Conservation (phyloP, 805 yeast species). For the Yamadazyma endophytica region DNA sequence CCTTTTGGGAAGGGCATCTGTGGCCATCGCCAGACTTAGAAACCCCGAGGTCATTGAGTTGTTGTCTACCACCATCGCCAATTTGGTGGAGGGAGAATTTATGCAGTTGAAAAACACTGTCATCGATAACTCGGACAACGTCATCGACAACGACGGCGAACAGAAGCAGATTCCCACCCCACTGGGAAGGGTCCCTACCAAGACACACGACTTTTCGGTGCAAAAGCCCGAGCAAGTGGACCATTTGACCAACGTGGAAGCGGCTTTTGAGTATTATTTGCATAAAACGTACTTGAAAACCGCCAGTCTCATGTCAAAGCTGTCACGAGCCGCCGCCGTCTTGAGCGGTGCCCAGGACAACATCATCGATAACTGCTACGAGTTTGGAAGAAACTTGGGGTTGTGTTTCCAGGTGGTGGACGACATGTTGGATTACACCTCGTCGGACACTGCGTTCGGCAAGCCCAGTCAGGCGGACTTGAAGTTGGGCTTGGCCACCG, state of each 20-base stretch:
- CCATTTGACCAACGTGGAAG: conserved; percentile 64
- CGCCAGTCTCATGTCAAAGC: conserved; percentile 90
- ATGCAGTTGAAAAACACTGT: conserved; percentile 97
- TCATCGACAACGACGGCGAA: conserved; percentile 47
- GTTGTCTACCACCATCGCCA: conserved; percentile 93
- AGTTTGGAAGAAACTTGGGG: conserved; percentile 90
- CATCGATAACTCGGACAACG: conserved; percentile 38
- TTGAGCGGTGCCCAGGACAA: conserved; percentile 76
- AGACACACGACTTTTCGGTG: conserved; percentile 56
- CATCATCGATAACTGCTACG: conserved; percentile 81
- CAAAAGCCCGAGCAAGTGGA: conserved; percentile 32
- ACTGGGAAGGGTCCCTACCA: conserved; percentile 60
- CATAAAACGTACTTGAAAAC: conserved; percentile 96
- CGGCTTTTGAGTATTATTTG: conserved; percentile 92
- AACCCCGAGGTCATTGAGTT: conserved; percentile 97
- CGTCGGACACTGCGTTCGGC: conserved; percentile 80
- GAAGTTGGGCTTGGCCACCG: conserved; percentile 91
- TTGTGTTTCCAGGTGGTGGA: conserved; percentile 95
- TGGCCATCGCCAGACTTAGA: conserved; percentile 85
- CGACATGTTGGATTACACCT: conserved; percentile 92
- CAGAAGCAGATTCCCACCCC: conserved; percentile 46
- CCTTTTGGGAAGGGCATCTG: conserved; percentile 91
- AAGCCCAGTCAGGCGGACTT: conserved; percentile 96
- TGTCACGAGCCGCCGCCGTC: conserved; percentile 89
- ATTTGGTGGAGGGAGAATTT: conserved; percentile 96